Conservation (phyloP, 257 asterid species). For the Nicotiana noctiflora region DNA sequence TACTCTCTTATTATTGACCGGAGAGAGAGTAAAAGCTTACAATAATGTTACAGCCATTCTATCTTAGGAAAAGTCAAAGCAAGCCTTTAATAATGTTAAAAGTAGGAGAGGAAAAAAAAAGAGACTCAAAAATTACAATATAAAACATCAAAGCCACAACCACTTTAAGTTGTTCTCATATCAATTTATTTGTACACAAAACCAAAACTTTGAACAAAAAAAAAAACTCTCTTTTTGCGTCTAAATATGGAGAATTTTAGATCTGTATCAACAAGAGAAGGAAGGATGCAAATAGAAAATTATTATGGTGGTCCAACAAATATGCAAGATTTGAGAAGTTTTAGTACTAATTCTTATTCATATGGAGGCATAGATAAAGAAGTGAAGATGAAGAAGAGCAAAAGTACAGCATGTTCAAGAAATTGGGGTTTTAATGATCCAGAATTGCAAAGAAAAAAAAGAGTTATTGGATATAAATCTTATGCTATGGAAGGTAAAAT, state of each 20-base stretch:
- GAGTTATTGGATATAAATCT: constrained; percentile 62
- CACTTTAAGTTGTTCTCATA: not conserved
- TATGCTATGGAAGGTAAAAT: constrained; percentile 58
- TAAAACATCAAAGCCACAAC: not conserved
- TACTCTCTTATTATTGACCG: too few relatives aligned
- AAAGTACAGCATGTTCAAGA: constrained; percentile 34
- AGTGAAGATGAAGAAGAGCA: constrained; percentile 40
- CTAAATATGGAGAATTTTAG: constrained; percentile 33
- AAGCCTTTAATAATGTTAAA: not conserved
- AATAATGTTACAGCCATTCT: not conserved
- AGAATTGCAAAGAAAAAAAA: constrained; percentile 69
- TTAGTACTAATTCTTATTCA: constrained; percentile 42
- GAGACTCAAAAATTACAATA: not conserved
- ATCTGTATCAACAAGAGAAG: constrained; percentile 35
- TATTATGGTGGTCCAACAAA: constrained; percentile 29
- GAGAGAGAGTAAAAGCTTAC: too few relatives aligned
- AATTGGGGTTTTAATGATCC: constrained; percentile 51
- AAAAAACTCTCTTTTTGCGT: not conserved
- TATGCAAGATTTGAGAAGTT: constrained; percentile 64
- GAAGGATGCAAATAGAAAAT: constrained; percentile 20
- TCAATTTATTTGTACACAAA: not conserved
- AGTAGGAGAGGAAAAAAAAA: not conserved
- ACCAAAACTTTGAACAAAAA: not conserved
- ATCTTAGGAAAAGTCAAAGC: constrained; percentile 1
- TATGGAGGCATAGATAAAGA: constrained; percentile 24